phyloP scores from a whole-genome alignment of 495 filamentous ascomycete genomes.

The Penicillium manginii region DNA sequence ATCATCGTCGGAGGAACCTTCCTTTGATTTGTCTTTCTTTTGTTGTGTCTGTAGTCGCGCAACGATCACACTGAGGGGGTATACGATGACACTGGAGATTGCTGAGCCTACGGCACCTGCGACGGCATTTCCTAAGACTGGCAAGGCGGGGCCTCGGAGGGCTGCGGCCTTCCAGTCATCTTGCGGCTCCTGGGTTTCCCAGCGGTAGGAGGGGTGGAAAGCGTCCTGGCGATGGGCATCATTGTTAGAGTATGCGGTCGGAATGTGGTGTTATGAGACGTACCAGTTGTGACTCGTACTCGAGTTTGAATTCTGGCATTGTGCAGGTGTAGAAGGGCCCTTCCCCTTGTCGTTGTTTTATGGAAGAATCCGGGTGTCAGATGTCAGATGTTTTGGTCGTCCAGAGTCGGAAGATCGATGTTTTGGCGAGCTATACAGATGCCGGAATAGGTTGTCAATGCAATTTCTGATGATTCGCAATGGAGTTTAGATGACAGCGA shows the following conservation, averaged over 20 bases:
- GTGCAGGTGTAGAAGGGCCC: slow-evolving; percentile 5
- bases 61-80: slow-evolving; percentile 85
- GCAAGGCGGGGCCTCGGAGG: slow-evolving; percentile 61
- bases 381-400: slow-evolving; percentile 6
- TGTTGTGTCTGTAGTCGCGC: slow-evolving; percentile 84
- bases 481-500: background rate
- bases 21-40: slow-evolving; percentile 41
- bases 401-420: background rate
- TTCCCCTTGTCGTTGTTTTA: background rate
- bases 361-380: slow-evolving; percentile 4
- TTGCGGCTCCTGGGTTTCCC: slow-evolving; percentile 39
- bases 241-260: slow-evolving; percentile 3
- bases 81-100: slow-evolving; percentile 76
- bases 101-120: slow-evolving; percentile 80
- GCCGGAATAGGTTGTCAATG: background rate
- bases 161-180: slow-evolving; percentile 41
- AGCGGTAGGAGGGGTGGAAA: slow-evolving; percentile 54
- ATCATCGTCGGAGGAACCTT: slow-evolving; percentile 24
- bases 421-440: background rate
- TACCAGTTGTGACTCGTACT: slow-evolving; percentile 41
- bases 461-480: background rate
- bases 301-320: slow-evolving; percentile 39
- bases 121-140: slow-evolving; percentile 84
- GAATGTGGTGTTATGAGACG: slow-evolving; percentile 1
- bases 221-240: slow-evolving; percentile 42